These are phyloP conservation scores for Hirschioporus abietinus DNA, from an alignment of 768 basidiomycete species.

Conservation along the genomic window DNA sequence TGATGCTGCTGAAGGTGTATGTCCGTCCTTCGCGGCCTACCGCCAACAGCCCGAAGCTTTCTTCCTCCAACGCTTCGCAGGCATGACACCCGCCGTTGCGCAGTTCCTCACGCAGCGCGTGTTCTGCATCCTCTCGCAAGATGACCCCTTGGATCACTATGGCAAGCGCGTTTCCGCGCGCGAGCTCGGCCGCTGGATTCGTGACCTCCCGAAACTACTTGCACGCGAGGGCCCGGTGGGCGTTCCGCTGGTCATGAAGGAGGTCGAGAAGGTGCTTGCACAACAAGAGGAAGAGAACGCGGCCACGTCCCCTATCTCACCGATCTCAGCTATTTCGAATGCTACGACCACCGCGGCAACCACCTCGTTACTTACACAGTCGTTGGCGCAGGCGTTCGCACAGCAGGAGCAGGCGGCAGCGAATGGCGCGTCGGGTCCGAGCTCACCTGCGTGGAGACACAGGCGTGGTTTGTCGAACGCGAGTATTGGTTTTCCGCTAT, in stretches of 20 bases:
- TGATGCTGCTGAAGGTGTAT: constrained; percentile 79
- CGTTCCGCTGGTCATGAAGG: neutral
- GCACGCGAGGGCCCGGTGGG: neutral
- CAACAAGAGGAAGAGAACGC: neutral
- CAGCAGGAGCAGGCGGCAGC: neutral
- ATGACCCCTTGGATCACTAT: constrained; percentile 49
- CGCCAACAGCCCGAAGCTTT: constrained; percentile 75
- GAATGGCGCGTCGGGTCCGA: constrained; percentile 19
- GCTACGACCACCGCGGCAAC: neutral
- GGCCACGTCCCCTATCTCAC: neutral
- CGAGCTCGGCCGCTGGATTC: constrained; percentile 84
- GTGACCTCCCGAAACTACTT: constrained; percentile 63
- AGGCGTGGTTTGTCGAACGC: constrained; percentile 53
- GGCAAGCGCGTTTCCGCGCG: constrained; percentile 66
- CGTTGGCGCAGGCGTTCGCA: neutral
- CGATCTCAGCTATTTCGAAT: neutral
- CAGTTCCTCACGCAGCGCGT: constrained; percentile 80
- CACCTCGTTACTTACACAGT: neutral
- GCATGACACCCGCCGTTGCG: constrained; percentile 83
- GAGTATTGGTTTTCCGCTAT: constrained; percentile 62
- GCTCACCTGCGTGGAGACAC: constrained; percentile 34
- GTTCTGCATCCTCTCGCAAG: constrained; percentile 61
- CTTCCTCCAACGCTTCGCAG: constrained; percentile 85
- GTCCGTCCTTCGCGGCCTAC: constrained; percentile 78
- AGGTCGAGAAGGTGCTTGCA: neutral